Conservation (phyloP, 805 yeast species). For the Lipomyces oligophaga region DNA sequence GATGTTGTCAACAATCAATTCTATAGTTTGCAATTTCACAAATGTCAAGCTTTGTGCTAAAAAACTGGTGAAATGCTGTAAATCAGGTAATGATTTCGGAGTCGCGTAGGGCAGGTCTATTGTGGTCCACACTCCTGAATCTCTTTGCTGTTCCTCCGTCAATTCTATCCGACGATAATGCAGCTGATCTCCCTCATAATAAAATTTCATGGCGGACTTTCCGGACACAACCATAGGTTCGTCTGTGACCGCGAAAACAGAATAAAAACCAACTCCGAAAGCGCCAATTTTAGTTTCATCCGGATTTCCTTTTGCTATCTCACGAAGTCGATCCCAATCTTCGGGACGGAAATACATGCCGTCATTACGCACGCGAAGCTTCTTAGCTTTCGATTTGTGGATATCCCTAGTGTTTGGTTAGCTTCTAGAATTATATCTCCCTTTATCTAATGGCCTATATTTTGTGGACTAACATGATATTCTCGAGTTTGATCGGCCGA, state of each 20-base stretch:
- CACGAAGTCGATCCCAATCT: constrained; percentile 42
- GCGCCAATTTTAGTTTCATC: constrained; percentile 45
- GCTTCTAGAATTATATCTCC: not conserved
- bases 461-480: constrained; percentile 11
- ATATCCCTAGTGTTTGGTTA: constrained; percentile 10
- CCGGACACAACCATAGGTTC: constrained; percentile 64
- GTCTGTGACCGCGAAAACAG: constrained; percentile 76
- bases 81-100: constrained; percentile 35
- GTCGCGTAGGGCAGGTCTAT: constrained; percentile 40
- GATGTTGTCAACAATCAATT: constrained; percentile 34
- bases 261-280: constrained; percentile 54
- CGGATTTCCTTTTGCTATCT: constrained; percentile 44
- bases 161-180: constrained; percentile 34
- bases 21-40: constrained; percentile 35
- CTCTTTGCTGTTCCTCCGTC: constrained; percentile 14
- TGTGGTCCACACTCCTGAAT: constrained; percentile 36
- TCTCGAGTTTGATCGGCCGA: constrained; percentile 20
- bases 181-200: constrained; percentile 40
- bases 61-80: constrained; percentile 38
- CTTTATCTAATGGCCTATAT: not conserved
- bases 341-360: constrained; percentile 38
- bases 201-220: constrained; percentile 37
- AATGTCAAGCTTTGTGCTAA: constrained; percentile 40
- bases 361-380: constrained; percentile 37
- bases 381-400: constrained; percentile 30